Percentiles rank a stretch among this genome's conserved stretches.
These are phyloP conservation scores for Rosa chinensis DNA, from an alignment of 306 rosid species.

Conservation along the genomic window DNA sequence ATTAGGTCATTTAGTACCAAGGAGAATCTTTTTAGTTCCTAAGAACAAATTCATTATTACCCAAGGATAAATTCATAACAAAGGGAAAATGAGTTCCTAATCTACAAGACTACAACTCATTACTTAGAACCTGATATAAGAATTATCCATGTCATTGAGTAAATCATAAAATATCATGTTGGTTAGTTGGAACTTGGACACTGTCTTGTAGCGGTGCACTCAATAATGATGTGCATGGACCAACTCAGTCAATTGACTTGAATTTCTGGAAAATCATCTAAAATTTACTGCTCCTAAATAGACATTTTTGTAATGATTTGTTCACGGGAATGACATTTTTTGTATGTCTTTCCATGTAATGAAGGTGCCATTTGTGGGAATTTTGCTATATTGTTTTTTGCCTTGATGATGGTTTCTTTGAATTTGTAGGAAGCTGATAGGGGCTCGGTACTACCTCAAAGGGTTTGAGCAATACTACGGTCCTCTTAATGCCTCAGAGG, in stretches of 20 bases:
- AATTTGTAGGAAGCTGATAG: conserved; percentile 64
- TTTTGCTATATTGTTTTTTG: neutral
- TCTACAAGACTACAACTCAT: neutral
- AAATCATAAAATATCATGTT: too few relatives aligned
- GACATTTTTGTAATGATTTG: too few relatives aligned
- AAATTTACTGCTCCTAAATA: neutral
- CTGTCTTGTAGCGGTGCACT: neutral
- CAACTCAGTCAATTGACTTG: neutral
- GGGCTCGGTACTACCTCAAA: conserved; percentile 73
- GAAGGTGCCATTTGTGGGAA: neutral
- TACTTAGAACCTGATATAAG: too few relatives aligned
- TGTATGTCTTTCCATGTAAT: neutral
- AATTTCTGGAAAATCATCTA: neutral
- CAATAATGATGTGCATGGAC: neutral
- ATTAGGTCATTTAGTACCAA: neutral
- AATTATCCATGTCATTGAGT: too few relatives aligned
- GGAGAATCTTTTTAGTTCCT: neutral
- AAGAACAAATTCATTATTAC: neutral
- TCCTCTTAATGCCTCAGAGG: conserved; percentile 50
- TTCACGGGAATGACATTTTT: too few relatives aligned
- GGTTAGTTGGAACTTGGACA: too few relatives aligned
- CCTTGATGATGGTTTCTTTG: neutral
- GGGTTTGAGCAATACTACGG: conserved; percentile 59
- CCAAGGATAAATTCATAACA: neutral
- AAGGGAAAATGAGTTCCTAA: neutral